Base-by-base conservation (phyloP, 345 rosid species). In the Arabidopsis suecica region DNA sequence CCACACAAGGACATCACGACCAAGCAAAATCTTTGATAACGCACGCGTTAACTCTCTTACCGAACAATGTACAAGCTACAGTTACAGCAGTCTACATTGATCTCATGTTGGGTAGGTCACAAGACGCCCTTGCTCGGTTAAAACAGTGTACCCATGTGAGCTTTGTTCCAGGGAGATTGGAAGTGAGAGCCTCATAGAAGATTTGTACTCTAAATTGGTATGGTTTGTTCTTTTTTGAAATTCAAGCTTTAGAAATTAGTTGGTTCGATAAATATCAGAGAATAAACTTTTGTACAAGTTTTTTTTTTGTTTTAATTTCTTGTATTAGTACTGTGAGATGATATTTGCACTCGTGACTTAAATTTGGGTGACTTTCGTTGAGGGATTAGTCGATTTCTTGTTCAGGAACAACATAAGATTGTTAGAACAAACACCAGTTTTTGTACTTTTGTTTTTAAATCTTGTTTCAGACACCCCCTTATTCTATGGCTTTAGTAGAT, bases 71-170 rank as follows among this genome's bases (percentile, higher is more conserved):
- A 20, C 89, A 91, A 83, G 98, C 93, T 51, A 83, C 84, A 23
- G 78, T 96, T 73, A 93, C 99, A 1, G 94, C 90, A 9, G 82
- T 88, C 6, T 96, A 91, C 75, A 80, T 96, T 14, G 87, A 93
- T 78, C 86, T 96, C 61, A 80, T 85, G 86, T 79, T 80, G 30
- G 93, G 98, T 65, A 86, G 81, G 81, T 78, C 96, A 4, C 88
- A 85, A 78, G 97, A 88, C 55, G 99, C 98, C 2, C 49, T 96
- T 76, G 75, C 83, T 66, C 90, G 85, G 88, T 86, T 96, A 78
- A 93, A 89, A 81, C 87, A 87, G 73, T 86, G 89, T 72, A 83
- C 81, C 58, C 83, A 77, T 32, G 91, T 87, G 36, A 88, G 93
- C 77, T 93, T 89, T 82, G 82, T 93, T 28, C 80, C 82, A 6